Evolutionary conservation across 2,329 filamentous ascomycete species (phyloP).

Genomic region (Penicillium vulpinum): DNA sequence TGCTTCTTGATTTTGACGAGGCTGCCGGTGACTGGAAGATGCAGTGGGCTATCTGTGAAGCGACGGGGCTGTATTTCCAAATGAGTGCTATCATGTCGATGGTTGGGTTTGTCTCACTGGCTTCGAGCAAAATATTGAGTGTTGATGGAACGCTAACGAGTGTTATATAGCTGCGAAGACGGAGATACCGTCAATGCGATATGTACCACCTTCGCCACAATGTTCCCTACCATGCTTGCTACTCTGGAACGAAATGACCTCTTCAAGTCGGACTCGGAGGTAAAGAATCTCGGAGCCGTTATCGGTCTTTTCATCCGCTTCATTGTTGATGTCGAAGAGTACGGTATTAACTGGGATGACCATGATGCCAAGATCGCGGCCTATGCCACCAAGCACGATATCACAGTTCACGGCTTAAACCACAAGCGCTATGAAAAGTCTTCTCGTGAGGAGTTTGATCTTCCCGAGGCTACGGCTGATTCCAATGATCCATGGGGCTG

Average conservation of each 20-base stretch:
- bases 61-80: conserved; percentile 33
- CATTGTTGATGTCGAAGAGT: background rate
- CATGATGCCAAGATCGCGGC: conserved; percentile 9
- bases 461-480: conserved; percentile 21
- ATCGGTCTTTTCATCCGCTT: conserved; percentile 40
- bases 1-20: conserved; percentile 43
- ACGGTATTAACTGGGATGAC: background rate
- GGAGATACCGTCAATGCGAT: background rate
- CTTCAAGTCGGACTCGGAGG: conserved; percentile 37
- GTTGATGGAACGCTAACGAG: background rate
- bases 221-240: conserved; percentile 45
- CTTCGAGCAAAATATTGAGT: background rate
- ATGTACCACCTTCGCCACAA: conserved; percentile 4
- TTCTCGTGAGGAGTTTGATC: conserved; percentile 12
- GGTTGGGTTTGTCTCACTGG: conserved; percentile 19
- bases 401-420: conserved; percentile 9
- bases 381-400: conserved; percentile 21
- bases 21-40: conserved; percentile 38
- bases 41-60: conserved; percentile 47
- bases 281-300: conserved; percentile 40
- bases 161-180: conserved; percentile 16
- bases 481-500: conserved; percentile 13
- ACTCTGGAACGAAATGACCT: conserved; percentile 36
- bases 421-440: conserved; percentile 26
- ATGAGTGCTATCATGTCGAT: conserved; percentile 13